Evolutionary conservation across 192 early-diverging fungal species (phyloP), one percentile per base, ranked within the genome.

Genomic region (Mortierella hygrophila): DNA sequence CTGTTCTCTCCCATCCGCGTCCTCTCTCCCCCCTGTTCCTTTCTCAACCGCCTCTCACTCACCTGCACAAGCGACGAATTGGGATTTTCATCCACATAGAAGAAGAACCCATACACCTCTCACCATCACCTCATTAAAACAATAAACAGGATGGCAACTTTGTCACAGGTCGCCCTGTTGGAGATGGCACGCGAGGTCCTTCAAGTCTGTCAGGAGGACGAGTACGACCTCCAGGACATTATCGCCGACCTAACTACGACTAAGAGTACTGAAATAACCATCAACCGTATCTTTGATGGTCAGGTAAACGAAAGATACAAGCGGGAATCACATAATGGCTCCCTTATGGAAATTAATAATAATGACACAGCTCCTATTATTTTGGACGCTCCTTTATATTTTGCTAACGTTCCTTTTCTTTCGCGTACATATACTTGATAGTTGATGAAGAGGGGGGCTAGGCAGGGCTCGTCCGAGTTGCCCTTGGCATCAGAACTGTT

Each of bases 111-210:
- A 21, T 52, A 46, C 26, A 44, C 72, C 46, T 10, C 2, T 32
- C 35, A 35, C 74, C 49, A 35, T 57, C 29, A 35, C 73, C 54
- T 46, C 32, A 16, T n/a, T 54, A 54, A 10, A 5, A 4, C 72
- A 73, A 26, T 52, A 42, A 6, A 15, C 69, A 41, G 38, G 69
- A 73, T 73, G 72, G 74, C 46, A 4, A 60, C 32, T 8, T 52
- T 52, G 23, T 70, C 82, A 3, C 60, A 83, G 32, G 52, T 75
- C 29, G 46, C 78, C 42, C 68, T 86, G 37, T 46, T 86, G 72
- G 79, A 86, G 26, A 86, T 86, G 84, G 84, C 84, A 38, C 84
- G 76, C 8, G 84, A 86, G 55, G 84, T 86, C 79, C 79, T 86
- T 16, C 23, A 49, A 15, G 68, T 86, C 41, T 86, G 84, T 29